Conservation (phyloP, 2,329 filamentous ascomycete species). For the Alternaria triticimaculans region DNA sequence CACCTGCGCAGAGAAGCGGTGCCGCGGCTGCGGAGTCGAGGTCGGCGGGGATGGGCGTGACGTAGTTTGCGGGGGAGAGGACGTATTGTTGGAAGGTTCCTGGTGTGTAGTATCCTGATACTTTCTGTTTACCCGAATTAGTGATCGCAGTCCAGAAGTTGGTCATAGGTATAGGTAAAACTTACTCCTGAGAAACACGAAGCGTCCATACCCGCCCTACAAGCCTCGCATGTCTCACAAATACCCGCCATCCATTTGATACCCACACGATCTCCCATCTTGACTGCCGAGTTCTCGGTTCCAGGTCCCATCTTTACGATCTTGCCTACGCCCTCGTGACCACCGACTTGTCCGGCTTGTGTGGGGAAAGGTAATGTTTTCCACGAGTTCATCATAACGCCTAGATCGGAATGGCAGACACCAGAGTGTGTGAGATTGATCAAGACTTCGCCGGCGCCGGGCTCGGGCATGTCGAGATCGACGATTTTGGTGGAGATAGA, state of each 20-base stretch:
- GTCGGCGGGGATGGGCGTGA: constrained; percentile 71
- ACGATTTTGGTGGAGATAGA: constrained; percentile 69
- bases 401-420: constrained; percentile 70
- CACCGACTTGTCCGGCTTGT: constrained; percentile 68
- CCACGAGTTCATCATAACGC: constrained; percentile 58
- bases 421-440: constrained; percentile 69
- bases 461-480: constrained; percentile 69
- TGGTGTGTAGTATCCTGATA: constrained; percentile 72
- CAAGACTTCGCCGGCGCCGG: constrained; percentile 67
- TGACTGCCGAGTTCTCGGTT: constrained; percentile 62
- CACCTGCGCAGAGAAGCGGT: constrained; percentile 70
- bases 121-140: constrained; percentile 33
- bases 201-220: constrained; percentile 54
- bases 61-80: constrained; percentile 69
- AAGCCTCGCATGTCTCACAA: constrained; percentile 54
- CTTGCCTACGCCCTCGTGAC: constrained; percentile 72
- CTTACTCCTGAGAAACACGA: constrained; percentile 42
- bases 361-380: constrained; percentile 65
- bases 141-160: not conserved
- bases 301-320: constrained; percentile 70
- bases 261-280: constrained; percentile 72
- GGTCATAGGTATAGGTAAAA: not conserved
- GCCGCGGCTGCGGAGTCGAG: constrained; percentile 67
- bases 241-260: constrained; percentile 71
- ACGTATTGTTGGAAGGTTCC: constrained; percentile 78